Percentiles rank a stretch among this genome's conserved stretches.
These are phyloP conservation scores for Leptomonas seymouri DNA, from an alignment of 208 protist genomes.

Conservation along the genomic window DNA sequence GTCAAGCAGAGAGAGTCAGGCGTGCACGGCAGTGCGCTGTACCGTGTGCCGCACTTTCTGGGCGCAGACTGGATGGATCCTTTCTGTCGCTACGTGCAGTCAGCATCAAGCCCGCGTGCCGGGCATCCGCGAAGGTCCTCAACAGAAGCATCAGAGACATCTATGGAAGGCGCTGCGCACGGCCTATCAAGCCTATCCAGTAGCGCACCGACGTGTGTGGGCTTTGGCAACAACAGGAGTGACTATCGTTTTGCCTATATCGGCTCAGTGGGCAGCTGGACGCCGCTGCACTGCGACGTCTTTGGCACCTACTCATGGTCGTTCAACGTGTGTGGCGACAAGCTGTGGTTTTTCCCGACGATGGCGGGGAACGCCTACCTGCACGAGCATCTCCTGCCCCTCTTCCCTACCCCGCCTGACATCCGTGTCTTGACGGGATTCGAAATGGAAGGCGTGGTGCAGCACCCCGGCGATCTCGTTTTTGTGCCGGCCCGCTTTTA, in stretches of 20 bases:
- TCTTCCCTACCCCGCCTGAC: slow-evolving; percentile 51
- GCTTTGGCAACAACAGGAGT: slow-evolving; percentile 64
- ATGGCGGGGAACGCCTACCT: slow-evolving; percentile 50
- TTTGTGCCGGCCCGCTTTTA: slow-evolving; percentile 81
- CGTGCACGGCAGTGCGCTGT: slow-evolving; percentile 52
- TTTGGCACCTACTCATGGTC: slow-evolving; percentile 91
- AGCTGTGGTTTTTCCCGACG: slow-evolving; percentile 85
- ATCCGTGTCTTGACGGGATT: slow-evolving; percentile 63
- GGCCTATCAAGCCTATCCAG: not conserved
- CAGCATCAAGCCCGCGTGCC: not conserved
- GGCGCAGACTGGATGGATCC: slow-evolving; percentile 83
- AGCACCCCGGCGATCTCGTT: slow-evolving; percentile 79
- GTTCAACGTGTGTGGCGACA: slow-evolving; percentile 83
- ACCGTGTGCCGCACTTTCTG: slow-evolving; percentile 71
- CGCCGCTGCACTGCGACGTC: slow-evolving; percentile 84
- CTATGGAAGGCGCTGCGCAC: not conserved
- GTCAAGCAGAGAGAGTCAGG: not conserved
- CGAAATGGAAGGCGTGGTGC: slow-evolving; percentile 50
- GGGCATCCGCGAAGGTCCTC: not conserved
- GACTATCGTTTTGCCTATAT: slow-evolving; percentile 91
- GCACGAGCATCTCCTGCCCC: slow-evolving; percentile 28
- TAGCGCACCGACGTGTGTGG: not conserved
- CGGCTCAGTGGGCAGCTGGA: slow-evolving; percentile 64
- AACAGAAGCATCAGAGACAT: not conserved
- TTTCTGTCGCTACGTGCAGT: slow-evolving; percentile 36